Percentiles rank a stretch among this genome's conserved stretches.
Conservation (phyloP, 202 grass and related monocot species). For the Bolboschoenoplectus hybrid region DNA sequence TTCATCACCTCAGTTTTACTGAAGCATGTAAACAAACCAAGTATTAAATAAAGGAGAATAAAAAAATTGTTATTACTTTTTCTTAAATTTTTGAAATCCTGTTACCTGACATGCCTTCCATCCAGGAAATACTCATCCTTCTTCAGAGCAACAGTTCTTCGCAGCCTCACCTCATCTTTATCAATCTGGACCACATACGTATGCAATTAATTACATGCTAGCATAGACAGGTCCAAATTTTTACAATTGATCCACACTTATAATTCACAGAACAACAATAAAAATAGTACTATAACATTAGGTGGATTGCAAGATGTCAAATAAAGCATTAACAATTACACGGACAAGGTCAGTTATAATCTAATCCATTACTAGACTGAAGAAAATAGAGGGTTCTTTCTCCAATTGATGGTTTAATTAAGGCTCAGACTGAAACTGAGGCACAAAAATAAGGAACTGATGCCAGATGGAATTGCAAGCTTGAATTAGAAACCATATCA, state of each 20-base stretch:
- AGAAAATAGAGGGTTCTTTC: not conserved
- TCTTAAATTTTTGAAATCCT: slow-evolving; percentile 40
- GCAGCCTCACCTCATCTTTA: slow-evolving; percentile 93
- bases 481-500: slow-evolving; percentile 22
- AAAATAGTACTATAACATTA: not conserved
- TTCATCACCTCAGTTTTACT: slow-evolving; percentile 99
- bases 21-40: slow-evolving; percentile 28
- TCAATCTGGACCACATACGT: slow-evolving; percentile 64
- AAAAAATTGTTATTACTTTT: slow-evolving; percentile 25
- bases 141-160: slow-evolving; percentile 85
- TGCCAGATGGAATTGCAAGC: slow-evolving; percentile 5
- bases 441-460: slow-evolving; percentile 3
- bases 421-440: slow-evolving; percentile 24
- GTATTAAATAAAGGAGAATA: slow-evolving; percentile 36
- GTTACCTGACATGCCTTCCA: slow-evolving; percentile 83
- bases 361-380: not conserved
- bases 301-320: not conserved
- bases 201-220: slow-evolving; percentile 18
- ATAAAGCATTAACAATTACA: slow-evolving; percentile 24
- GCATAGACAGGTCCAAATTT: not conserved
- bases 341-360: not conserved
- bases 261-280: slow-evolving; percentile 13
- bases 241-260: not conserved
- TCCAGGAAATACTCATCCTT: slow-evolving; percentile 99
- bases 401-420: slow-evolving; percentile 20